Base-by-base conservation (phyloP, 352 stramenopile genomes). In the Phytophthora litchii region DNA sequence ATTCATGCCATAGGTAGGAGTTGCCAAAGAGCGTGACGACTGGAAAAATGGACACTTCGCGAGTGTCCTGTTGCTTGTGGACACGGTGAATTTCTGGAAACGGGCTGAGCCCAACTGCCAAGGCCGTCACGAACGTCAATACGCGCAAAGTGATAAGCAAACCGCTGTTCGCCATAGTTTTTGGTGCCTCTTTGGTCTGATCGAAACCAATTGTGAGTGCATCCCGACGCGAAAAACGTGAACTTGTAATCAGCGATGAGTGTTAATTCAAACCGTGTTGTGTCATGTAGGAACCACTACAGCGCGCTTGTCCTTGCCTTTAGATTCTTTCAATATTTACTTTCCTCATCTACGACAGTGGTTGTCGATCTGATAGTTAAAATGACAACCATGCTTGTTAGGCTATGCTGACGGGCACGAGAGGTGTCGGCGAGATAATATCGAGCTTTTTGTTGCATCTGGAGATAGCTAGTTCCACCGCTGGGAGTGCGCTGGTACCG, bases 1-100 rank as follows among this genome's bases (percentile, higher is more conserved):
- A 27, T 27, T 27, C 23, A 5, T 27, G 23, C 55, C 49, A 60
- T 11, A 66, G 54, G 29, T 69, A 64, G 23, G 45, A 69, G 40
- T 64, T 69, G 16, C 54, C 53, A 17, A 66, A 66, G 4, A 71
- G 45, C 12, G 48, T 64, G n/a, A 67, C 62, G 29, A 67, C 42
- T 43, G 62, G 48, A 34, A 71, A 67, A n/a, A 62, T 65, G 42
- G 49, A 71, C 17, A 66, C 59, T 0, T 65, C 49, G 3, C 49
- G 37, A 3, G 44, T 29, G 37, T 50, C 34, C 12, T 35, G 47
- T 32, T 66, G 49, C 42, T 66, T 57, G 55, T 71, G 50, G 2
- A 58, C 56, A 14, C 56, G 56, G 16, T 13, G 59, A 37, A 71
- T 71, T 41, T 65, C 49, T 6, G 62, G 55, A 21, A 55, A 59